Percentiles rank a stretch among this genome's conserved stretches.
phyloP scores from a whole-genome alignment of 164 flowering plant genomes.

The Nymphaea thermarum region DNA sequence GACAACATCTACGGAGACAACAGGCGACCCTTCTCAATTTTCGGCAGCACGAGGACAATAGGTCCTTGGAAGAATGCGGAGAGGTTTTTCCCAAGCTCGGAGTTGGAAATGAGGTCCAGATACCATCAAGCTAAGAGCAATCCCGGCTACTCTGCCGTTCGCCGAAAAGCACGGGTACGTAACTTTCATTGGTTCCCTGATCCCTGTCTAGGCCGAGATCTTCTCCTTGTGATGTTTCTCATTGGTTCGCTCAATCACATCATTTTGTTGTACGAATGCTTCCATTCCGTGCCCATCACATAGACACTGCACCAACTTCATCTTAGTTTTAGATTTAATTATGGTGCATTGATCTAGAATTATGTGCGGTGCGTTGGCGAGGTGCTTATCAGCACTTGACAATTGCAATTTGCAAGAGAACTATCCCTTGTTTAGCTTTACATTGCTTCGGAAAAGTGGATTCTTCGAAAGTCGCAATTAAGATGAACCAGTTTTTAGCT shows the following conservation, averaged over 20 bases:
- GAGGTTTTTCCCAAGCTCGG: constrained; percentile 46
- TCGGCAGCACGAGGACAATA: constrained; percentile 64
- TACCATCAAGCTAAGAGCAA: constrained; percentile 36
- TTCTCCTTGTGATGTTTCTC: background rate
- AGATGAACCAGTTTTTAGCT: background rate
- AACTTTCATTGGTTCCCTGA: background rate
- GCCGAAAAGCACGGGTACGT: constrained; percentile 33
- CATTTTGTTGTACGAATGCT: background rate
- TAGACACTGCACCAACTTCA: background rate
- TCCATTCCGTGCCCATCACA: background rate
- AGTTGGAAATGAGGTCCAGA: constrained; percentile 35
- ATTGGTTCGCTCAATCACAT: background rate
- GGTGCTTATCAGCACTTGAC: background rate
- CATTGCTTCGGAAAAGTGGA: background rate
- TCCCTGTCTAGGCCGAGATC: background rate
- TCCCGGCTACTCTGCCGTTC: constrained; percentile 50
- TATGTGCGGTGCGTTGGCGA: background rate
- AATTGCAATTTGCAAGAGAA: background rate
- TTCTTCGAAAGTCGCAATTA: background rate
- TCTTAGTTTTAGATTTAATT: too few species aligned
- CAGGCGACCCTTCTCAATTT: constrained; percentile 37
- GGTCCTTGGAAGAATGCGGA: constrained; percentile 84
- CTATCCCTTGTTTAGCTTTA: background rate
- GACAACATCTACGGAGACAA: constrained; percentile 75
- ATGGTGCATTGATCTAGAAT: too few species aligned